These are phyloP conservation scores for Ustulina deusta DNA, from an alignment of 2,329 filamentous ascomycete species.

Conservation along the genomic window DNA sequence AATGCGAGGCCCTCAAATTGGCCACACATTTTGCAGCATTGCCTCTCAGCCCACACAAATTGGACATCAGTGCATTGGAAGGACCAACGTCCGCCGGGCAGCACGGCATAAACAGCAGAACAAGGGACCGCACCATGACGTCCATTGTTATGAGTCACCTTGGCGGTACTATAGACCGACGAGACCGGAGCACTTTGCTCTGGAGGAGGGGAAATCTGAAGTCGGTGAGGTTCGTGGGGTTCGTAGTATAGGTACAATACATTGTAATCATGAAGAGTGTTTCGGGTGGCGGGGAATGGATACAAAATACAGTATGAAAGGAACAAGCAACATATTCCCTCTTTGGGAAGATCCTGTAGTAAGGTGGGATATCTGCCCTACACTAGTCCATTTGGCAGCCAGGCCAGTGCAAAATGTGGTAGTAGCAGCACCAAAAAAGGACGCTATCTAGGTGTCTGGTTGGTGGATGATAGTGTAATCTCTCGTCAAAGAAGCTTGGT, in stretches of 20 bases:
- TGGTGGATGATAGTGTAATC: constrained; percentile 26
- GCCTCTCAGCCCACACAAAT: constrained; percentile 48
- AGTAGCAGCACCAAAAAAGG: constrained; percentile 27
- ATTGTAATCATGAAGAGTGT: background rate
- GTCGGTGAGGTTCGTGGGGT: constrained; percentile 13
- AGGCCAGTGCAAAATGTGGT: constrained; percentile 31
- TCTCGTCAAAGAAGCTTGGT: constrained; percentile 33
- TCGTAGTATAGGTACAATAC: constrained; percentile 7
- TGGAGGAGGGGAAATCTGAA: constrained; percentile 6
- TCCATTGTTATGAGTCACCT: constrained; percentile 47
- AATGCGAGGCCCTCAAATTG: constrained; percentile 45
- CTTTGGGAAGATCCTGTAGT: constrained; percentile 9
- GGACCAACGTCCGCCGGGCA: constrained; percentile 46
- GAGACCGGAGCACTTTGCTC: constrained; percentile 32
- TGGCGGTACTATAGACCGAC: constrained; percentile 36
- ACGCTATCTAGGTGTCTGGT: constrained; percentile 16
- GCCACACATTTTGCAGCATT: constrained; percentile 45
- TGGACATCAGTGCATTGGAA: constrained; percentile 51
- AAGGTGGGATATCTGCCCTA: background rate
- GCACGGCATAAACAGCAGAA: constrained; percentile 47
- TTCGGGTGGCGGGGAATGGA: constrained; percentile 9
- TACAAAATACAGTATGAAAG: constrained; percentile 28
- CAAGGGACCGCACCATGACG: constrained; percentile 43
- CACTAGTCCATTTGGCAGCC: constrained; percentile 14
- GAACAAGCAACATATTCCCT: constrained; percentile 25